A percentile compares a stretch with the other conserved stretches of the same genome.
Conservation (phyloP, 768 basidiomycete genomes). For the Lepiota brunneoincarnata region DNA sequence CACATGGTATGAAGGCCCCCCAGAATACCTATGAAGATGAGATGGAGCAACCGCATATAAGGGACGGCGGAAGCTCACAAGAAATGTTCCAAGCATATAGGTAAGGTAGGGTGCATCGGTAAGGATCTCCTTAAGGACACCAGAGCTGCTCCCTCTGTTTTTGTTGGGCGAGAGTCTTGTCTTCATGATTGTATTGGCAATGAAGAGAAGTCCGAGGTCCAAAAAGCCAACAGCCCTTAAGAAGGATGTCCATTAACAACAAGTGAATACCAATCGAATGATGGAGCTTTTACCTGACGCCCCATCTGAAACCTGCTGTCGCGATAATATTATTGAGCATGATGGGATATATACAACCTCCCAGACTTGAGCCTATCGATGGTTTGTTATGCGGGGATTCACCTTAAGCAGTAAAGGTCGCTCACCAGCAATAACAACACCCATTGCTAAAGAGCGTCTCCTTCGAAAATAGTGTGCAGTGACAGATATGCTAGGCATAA, state of each 20-base stretch:
- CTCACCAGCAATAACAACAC: constrained; percentile 48
- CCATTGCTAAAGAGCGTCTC: constrained; percentile 51
- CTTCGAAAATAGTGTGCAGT: constrained; percentile 52
- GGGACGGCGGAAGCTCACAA: constrained; percentile 22
- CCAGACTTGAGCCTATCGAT: constrained; percentile 38
- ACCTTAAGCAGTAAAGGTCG: background rate
- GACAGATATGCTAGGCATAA: constrained; percentile 50
- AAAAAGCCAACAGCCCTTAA: constrained; percentile 43
- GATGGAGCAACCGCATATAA: background rate
- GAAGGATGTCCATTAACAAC: constrained; percentile 9
- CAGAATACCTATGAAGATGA: constrained; percentile 35
- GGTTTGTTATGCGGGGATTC: constrained; percentile 1
- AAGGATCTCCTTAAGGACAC: constrained; percentile 31
- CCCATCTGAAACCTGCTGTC: constrained; percentile 37
- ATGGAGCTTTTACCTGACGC: constrained; percentile 34
- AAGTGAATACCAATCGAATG: constrained; percentile 12
- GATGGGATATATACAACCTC: constrained; percentile 51
- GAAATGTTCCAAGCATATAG: constrained; percentile 38
- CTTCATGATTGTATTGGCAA: constrained; percentile 42
- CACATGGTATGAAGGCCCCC: constrained; percentile 52
- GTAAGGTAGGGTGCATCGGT: constrained; percentile 40
- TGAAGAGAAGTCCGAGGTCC: constrained; percentile 39
- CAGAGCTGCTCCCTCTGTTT: constrained; percentile 19
- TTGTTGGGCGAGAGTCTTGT: constrained; percentile 34
- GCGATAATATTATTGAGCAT: constrained; percentile 47